phyloP scores from a whole-genome alignment of 441 rosid genomes.

The Populus hybrid region DNA sequence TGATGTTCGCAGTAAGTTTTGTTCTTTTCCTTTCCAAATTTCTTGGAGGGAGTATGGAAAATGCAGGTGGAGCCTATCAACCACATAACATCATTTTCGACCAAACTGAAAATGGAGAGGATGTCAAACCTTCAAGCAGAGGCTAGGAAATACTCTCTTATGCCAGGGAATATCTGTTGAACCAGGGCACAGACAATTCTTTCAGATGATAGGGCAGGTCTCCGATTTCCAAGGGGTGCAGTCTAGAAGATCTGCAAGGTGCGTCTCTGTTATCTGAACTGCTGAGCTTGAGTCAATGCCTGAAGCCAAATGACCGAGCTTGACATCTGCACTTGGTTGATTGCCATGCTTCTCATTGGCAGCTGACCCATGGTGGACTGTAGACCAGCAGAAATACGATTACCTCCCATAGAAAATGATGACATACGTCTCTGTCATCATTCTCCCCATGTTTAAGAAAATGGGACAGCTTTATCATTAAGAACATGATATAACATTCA shows the following conservation, averaged over 20 bases:
- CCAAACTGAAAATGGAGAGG: neutral
- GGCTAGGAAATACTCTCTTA: conserved; percentile 88
- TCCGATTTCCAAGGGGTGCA: conserved; percentile 92
- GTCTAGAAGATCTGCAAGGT: conserved; percentile 91
- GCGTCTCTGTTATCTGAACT: conserved; percentile 76
- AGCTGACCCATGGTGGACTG: conserved; percentile 47
- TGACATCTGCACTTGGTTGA: conserved; percentile 68
- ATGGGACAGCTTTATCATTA: no score
- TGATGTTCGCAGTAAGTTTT: no score
- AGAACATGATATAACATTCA: no score
- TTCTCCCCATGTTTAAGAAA: no score
- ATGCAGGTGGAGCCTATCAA: neutral
- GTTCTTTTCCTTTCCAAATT: no score
- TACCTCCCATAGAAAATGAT: conserved; percentile 23
- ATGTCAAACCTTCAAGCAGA: conserved; percentile 92
- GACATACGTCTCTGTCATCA: no score
- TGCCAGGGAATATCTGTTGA: conserved; percentile 95
- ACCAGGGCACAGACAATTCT: conserved; percentile 90
- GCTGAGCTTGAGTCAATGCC: conserved; percentile 63
- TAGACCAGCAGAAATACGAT: conserved; percentile 39
- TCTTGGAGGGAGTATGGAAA: neutral
- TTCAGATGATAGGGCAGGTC: conserved; percentile 92
- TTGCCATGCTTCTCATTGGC: conserved; percentile 52
- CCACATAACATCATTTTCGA: neutral
- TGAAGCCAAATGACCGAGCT: conserved; percentile 75